Evolutionary conservation across 345 rosid species (phyloP), one percentile per base, ranked within the genome.

Genomic region (Gossypium turneri): DNA sequence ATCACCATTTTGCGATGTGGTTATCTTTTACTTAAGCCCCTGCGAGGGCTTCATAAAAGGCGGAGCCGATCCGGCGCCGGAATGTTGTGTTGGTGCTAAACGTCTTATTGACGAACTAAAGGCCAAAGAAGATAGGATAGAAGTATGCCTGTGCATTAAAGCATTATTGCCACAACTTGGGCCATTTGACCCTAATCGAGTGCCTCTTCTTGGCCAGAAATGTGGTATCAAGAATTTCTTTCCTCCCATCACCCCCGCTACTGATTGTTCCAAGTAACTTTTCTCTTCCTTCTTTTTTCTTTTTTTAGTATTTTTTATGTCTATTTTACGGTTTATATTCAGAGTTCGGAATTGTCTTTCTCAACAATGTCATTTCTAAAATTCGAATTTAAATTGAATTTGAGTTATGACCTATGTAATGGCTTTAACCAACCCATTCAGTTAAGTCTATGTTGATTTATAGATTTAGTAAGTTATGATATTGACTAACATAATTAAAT

Each of bases 141-240:
- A 71, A 20, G 50, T 78, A 7, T 84, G 88, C 67, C 24, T 52
- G 47, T 88, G 91, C 73, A n/a, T 58, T 24, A 75, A 86, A 84
- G 29, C 41, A 29, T 29, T 25, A 38, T 20, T 84, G 25, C 11
- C 45, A 3, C 0, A 2, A 0, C 16, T 63, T 2, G 77, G 67
- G 12, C 12, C 41, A 0, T 81, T 80, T n/a, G 82, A 79, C 15
- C 73, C 83, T 7, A 0, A 13, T 17, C 77, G 68, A 50, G 24
- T 83, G 56, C 73, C 89, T 38, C 62, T 11, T 7, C 76, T 84
- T 16, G 44, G 85, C 11, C 16, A 50, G 66, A 76, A 75, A n/a
- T 86, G 91, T 20, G 72, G 82, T 2, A 56, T 76, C 8, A 0
- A 78, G 41, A 1, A 29, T 12, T 3, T 1, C 2, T 48, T 80